Percentiles rank a stretch among this genome's conserved stretches.
Evolutionary conservation across 768 basidiomycete genomes (phyloP).

Genomic region (Crepidotus variabilis): DNA sequence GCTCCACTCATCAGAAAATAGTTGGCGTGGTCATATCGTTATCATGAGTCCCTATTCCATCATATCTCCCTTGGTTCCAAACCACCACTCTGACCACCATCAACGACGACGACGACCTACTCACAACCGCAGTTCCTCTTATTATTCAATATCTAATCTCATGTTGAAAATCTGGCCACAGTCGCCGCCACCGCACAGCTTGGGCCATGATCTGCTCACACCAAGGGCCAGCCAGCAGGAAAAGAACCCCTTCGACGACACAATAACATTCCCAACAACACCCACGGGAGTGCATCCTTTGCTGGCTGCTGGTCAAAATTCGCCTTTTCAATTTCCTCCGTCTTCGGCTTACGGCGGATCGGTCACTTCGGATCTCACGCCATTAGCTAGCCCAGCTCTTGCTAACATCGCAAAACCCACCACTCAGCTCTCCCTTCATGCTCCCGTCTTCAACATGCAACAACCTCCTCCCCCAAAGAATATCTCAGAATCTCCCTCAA

Average conservation of each 20-base stretch:
- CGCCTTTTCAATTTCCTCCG: too few relatives aligned
- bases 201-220: constrained; percentile 53
- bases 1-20: neutral
- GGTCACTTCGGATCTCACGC: constrained; percentile 40
- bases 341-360: constrained; percentile 34
- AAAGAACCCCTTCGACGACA: constrained; percentile 61
- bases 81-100: neutral
- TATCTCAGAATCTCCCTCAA: constrained; percentile 17
- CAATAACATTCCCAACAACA: constrained; percentile 14
- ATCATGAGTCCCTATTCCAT: neutral
- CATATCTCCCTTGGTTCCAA: neutral
- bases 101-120: neutral
- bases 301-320: constrained; percentile 18
- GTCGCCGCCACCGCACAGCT: constrained; percentile 11
- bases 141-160: constrained; percentile 11
- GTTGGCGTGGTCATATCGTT: too few relatives aligned
- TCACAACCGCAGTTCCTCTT: neutral
- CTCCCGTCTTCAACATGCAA: constrained; percentile 81
- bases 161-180: constrained; percentile 73
- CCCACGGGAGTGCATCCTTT: constrained; percentile 36
- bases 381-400: constrained; percentile 37
- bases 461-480: constrained; percentile 48
- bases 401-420: constrained; percentile 52
- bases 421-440: constrained; percentile 74
- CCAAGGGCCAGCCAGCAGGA: constrained; percentile 43